A percentile compares a stretch with the other conserved stretches of the same genome.
phyloP scores from a whole-genome alignment of 352 stramenopile genomes.

The Hyphochytrium catenoides region DNA sequence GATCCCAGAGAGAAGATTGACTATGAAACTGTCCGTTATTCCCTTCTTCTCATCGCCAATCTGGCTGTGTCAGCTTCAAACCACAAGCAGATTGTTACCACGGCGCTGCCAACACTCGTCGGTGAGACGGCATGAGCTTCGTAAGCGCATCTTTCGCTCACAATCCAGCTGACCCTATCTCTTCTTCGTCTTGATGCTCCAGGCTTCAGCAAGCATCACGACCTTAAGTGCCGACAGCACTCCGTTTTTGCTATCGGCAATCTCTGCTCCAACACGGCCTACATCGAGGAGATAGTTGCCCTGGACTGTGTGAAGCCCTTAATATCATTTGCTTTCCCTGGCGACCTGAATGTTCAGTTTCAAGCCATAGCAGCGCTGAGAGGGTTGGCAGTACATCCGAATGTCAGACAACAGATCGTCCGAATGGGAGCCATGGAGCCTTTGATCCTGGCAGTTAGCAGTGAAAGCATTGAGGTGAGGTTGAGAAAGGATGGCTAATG shows the following conservation, averaged over 20 bases:
- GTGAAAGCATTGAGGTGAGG: constrained; percentile 78
- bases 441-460: constrained; percentile 66
- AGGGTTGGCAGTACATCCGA: constrained; percentile 68
- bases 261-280: constrained; percentile 69
- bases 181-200: no score
- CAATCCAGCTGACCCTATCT: no score
- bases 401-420: constrained; percentile 67
- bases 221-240: constrained; percentile 89
- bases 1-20: constrained; percentile 73
- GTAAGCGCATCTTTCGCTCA: no score
- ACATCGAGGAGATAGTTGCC: constrained; percentile 64
- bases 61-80: constrained; percentile 59
- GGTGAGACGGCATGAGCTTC: no score
- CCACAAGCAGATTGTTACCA: constrained; percentile 43
- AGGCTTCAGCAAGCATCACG: constrained; percentile 76
- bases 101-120: constrained; percentile 57
- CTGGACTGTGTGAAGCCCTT: constrained; percentile 70
- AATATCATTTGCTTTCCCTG: constrained; percentile 80
- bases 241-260: constrained; percentile 84
- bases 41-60: constrained; percentile 77
- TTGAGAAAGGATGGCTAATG: no score
- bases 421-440: constrained; percentile 75
- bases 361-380: constrained; percentile 80
- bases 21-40: constrained; percentile 84
- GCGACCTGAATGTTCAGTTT: constrained; percentile 82